Evolutionary conservation across 345 rosid species (phyloP), one percentile per base, ranked within the genome.

Genomic region (Clausena lansium): DNA sequence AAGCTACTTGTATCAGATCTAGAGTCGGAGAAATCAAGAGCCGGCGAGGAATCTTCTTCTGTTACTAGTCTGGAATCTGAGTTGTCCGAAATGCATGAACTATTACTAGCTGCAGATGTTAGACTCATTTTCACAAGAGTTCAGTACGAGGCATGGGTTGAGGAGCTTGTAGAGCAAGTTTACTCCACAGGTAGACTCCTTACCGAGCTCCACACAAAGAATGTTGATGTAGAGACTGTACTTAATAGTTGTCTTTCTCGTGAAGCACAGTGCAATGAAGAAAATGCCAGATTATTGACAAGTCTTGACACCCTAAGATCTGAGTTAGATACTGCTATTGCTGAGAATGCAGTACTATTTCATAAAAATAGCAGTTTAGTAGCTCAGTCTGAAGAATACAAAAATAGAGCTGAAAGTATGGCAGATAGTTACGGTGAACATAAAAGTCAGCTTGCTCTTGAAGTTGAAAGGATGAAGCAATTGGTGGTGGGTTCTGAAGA

Each of bases 61-160:
- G 73, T 84, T 75, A 74, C 87, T 66, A 75, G 71, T 79, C 86
- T 91, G 78, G 90, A 96, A 82, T 80, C 81, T 80, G 91, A 85
- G 84, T 75, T 94, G 83, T 86, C 85, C 67, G 92, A 89, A 85
- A 77, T 93, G 90, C 80, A 85, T 35, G 90, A 85, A 82, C 69
- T 30, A 76, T 77, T 83, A 79, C 77, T 91, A 77, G 91, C 89
- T 83, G 81, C 91, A 24, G 93, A 94, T 85, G 78, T 91, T 67
- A 77, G 78, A 59, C 74, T 81, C 74, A 62, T 80, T 82, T 87
- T 88, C 81, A 82, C 85, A 60, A 85, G 86, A 81, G 76, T 75
- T 80, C 97, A 88, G 78, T 90, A 83, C 74, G 87, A 85, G 79
- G 74, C 81, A 52, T 81, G 83, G 78, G 78, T 86, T 65, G 80